These are phyloP conservation scores for Trichoderma simmonsii DNA, from an alignment of 2,329 filamentous ascomycete species.

Conservation along the genomic window DNA sequence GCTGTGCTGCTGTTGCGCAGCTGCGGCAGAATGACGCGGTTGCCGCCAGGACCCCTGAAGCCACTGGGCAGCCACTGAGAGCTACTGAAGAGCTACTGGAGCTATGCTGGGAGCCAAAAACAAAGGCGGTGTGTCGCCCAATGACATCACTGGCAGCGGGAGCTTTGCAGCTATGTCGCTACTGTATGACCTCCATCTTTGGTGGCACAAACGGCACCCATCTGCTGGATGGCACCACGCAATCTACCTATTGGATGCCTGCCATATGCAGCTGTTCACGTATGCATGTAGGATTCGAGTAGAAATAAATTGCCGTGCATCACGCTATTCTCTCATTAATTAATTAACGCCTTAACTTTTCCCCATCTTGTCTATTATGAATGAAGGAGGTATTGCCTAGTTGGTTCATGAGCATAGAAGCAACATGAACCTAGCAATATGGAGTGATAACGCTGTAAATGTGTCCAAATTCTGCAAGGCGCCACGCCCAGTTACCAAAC, in stretches of 20 bases:
- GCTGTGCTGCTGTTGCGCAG: background rate
- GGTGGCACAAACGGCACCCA: background rate
- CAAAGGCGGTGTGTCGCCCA: constrained; percentile 5
- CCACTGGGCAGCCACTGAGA: background rate
- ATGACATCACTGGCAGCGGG: constrained; percentile 13
- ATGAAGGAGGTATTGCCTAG: background rate
- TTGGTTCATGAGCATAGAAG: background rate
- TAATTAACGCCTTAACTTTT: background rate
- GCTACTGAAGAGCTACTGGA: background rate
- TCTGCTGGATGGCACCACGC: background rate
- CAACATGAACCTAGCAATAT: no score
- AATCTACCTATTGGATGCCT: background rate
- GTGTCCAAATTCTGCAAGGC: background rate
- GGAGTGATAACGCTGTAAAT: constrained; percentile 4
- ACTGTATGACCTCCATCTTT: background rate
- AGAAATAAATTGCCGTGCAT: background rate
- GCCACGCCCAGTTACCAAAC: background rate
- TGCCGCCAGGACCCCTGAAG: constrained; percentile 15
- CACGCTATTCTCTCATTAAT: background rate
- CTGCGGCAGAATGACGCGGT: constrained; percentile 17
- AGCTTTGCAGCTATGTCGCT: background rate
- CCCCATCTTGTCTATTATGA: background rate
- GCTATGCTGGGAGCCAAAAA: background rate
- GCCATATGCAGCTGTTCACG: background rate
- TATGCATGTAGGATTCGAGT: background rate